Conservation (phyloP, 1,139 yeast species). For the Debaryomyces psychrophilus region DNA sequence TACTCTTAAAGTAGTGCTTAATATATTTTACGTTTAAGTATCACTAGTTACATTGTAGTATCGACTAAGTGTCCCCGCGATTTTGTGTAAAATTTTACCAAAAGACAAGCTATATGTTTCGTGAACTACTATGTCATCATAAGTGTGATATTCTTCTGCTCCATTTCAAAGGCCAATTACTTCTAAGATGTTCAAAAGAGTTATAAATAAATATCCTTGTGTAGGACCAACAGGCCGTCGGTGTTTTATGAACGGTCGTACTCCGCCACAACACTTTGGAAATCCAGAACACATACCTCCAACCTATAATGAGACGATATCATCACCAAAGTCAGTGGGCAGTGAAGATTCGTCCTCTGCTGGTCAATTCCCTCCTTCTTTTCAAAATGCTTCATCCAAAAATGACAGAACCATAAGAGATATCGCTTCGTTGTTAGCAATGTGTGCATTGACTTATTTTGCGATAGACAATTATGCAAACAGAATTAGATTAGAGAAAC, state of each 20-base stretch:
- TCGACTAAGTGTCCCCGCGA: background rate
- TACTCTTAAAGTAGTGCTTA: constrained; percentile 12
- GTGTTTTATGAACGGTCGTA: constrained; percentile 2
- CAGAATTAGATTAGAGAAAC: constrained; percentile 45
- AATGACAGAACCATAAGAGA: constrained; percentile 26
- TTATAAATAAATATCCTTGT: constrained; percentile 10
- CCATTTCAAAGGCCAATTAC: background rate
- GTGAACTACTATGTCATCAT: background rate
- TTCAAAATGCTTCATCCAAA: background rate
- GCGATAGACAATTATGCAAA: constrained; percentile 56
- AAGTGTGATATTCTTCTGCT: background rate
- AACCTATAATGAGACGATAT: constrained; percentile 15
- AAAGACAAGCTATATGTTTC: background rate
- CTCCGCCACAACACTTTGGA: constrained; percentile 25
- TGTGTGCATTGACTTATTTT: constrained; percentile 46
- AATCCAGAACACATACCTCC: constrained; percentile 21
- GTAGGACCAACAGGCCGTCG: constrained; percentile 7
- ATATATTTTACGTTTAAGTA: constrained; percentile 13
- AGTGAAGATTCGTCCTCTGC: background rate
- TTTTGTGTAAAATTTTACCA: constrained; percentile 14
- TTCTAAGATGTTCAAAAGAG: constrained; percentile 10
- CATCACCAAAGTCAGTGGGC: background rate
- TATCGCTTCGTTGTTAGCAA: constrained; percentile 38
- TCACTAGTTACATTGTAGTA: background rate
- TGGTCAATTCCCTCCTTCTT: constrained; percentile 1